Percentiles rank a stretch among this genome's conserved stretches.
Evolutionary conservation across 2,329 filamentous ascomycete species (phyloP).

Genomic region (Fusarium penzigii): DNA sequence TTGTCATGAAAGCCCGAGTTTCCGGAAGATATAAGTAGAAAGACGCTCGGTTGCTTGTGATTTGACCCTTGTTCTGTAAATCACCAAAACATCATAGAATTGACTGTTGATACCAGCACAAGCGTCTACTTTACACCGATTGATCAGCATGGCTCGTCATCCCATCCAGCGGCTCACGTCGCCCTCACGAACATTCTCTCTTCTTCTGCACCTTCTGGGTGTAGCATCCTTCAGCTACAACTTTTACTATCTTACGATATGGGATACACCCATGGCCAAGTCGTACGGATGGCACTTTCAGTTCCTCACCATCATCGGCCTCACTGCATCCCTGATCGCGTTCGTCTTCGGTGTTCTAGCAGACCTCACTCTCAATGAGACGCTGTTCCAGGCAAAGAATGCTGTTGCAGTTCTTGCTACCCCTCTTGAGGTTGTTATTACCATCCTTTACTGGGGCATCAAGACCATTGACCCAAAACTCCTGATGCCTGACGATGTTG

Average conservation of each 20-base stretch:
- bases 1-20: slow-evolving; percentile 17
- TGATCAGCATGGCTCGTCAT: slow-evolving; percentile 47
- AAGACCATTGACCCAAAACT: slow-evolving; percentile 55
- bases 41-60: background rate
- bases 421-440: slow-evolving; percentile 71
- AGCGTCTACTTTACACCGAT: background rate
- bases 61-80: background rate
- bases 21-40: slow-evolving; percentile 6
- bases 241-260: slow-evolving; percentile 52
- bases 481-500: slow-evolving; percentile 55
- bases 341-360: slow-evolving; percentile 64
- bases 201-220: slow-evolving; percentile 59
- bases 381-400: slow-evolving; percentile 69
- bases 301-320: slow-evolving; percentile 74
- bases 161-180: slow-evolving; percentile 66
- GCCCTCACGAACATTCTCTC: slow-evolving; percentile 64
- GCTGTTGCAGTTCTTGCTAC: slow-evolving; percentile 63
- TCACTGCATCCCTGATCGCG: slow-evolving; percentile 60
- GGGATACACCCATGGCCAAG: slow-evolving; percentile 53
- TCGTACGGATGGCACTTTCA: slow-evolving; percentile 70
- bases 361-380: slow-evolving; percentile 59
- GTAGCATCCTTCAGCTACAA: slow-evolving; percentile 54
- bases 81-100: background rate
- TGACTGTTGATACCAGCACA: background rate
- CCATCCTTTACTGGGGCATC: slow-evolving; percentile 72